phyloP scores from a whole-genome alignment of 495 filamentous ascomycete species.

The Hypoxylon intermedium region DNA sequence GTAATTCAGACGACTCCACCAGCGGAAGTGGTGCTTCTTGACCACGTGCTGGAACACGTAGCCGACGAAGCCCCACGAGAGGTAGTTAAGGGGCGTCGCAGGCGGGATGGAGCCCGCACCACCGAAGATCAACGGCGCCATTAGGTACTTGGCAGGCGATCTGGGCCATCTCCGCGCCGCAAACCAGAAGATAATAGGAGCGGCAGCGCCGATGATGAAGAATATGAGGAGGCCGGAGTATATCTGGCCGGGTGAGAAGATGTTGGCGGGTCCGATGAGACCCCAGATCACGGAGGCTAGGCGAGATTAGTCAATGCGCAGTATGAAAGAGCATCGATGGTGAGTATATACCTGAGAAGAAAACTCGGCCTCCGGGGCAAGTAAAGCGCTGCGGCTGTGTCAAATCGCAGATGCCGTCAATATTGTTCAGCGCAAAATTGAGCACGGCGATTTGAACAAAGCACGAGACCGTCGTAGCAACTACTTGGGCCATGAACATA shows the following conservation, averaged over 20 bases:
- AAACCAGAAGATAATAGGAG: constrained; percentile 64
- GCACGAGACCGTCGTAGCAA: constrained; percentile 70
- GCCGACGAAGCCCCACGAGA: constrained; percentile 72
- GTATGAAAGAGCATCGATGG: background rate
- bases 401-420: constrained; percentile 66
- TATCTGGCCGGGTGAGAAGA: constrained; percentile 72
- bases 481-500: constrained; percentile 71
- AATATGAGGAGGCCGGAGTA: constrained; percentile 71
- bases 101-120: constrained; percentile 69
- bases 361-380: constrained; percentile 71
- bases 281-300: constrained; percentile 72
- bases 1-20: constrained; percentile 74
- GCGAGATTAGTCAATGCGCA: background rate
- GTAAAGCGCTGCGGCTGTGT: constrained; percentile 69
- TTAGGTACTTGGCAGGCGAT: constrained; percentile 61
- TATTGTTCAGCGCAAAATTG: constrained; percentile 68
- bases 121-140: constrained; percentile 73
- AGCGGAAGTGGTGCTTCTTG: constrained; percentile 62
- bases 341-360: constrained; percentile 61
- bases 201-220: constrained; percentile 65
- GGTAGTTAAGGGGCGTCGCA: constrained; percentile 72
- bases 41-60: constrained; percentile 69
- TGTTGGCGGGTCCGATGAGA: constrained; percentile 68
- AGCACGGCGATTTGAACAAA: constrained; percentile 71
- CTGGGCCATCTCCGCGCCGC: constrained; percentile 61